These are phyloP conservation scores for Kodamaea derodonti DNA, from an alignment of 1,139 yeast species.

Conservation along the genomic window DNA sequence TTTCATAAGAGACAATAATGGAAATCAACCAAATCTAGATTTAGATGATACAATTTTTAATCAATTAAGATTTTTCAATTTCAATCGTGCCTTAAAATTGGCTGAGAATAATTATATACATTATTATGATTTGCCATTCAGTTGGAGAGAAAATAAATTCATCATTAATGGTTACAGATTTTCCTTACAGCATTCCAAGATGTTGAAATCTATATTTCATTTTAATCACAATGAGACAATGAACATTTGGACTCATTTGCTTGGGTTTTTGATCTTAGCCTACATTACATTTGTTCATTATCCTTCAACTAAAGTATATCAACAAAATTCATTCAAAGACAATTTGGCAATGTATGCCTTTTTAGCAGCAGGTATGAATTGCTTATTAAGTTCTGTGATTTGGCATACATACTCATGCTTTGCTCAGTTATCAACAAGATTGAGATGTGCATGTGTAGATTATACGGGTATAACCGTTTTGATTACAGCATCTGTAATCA, in stretches of 20 bases:
- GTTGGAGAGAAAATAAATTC: slow-evolving; percentile 91
- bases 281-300: slow-evolving; percentile 57
- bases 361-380: slow-evolving; percentile 67
- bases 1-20: slow-evolving; percentile 33
- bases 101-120: slow-evolving; percentile 60
- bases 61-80: slow-evolving; percentile 48
- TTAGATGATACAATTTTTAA: slow-evolving; percentile 20
- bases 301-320: slow-evolving; percentile 51
- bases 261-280: slow-evolving; percentile 59
- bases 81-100: slow-evolving; percentile 52
- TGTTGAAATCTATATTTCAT: slow-evolving; percentile 52
- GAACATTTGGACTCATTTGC: slow-evolving; percentile 89
- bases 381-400: slow-evolving; percentile 70
- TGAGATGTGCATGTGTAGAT: slow-evolving; percentile 87
- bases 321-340: slow-evolving; percentile 41
- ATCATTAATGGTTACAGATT: slow-evolving; percentile 85
- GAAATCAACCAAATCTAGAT: slow-evolving; percentile 24
- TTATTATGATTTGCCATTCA: slow-evolving; percentile 83
- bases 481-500: slow-evolving; percentile 84
- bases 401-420: slow-evolving; percentile 95
- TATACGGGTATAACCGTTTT: slow-evolving; percentile 90
- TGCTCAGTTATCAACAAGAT: slow-evolving; percentile 58
- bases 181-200: slow-evolving; percentile 58
- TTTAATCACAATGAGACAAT: slow-evolving; percentile 82
- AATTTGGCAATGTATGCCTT: slow-evolving; percentile 58